These are phyloP conservation scores for Malassezia caprae DNA, from an alignment of 1,284 basidiomycete genomes.

Conservation along the genomic window DNA sequence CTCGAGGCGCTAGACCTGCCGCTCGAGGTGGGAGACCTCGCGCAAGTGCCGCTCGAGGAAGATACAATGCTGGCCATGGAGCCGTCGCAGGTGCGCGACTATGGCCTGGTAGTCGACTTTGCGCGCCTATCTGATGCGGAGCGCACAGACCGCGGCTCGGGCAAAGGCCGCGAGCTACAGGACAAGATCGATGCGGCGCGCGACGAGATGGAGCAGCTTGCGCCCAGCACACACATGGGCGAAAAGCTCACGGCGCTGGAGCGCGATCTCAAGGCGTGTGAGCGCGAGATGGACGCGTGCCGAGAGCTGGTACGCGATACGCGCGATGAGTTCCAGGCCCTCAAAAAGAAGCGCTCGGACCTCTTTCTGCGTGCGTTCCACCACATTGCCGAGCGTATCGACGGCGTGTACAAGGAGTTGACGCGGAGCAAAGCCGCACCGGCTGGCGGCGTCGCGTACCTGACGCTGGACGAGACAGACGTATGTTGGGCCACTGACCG, in stretches of 20 bases:
- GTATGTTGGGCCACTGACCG: not conserved
- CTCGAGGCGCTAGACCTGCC: conserved; percentile 85
- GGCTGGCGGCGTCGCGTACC: conserved; percentile 90
- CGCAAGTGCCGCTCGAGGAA: conserved; percentile 82
- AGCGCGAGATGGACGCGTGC: conserved; percentile 55
- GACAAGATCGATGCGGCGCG: conserved; percentile 31
- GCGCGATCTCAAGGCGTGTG: conserved; percentile 53
- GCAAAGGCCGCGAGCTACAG: conserved; percentile 65
- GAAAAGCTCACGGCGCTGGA: conserved; percentile 91
- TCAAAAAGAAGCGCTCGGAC: conserved; percentile 62
- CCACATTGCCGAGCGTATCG: conserved; percentile 87
- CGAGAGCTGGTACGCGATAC: conserved; percentile 73
- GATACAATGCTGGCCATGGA: conserved; percentile 59
- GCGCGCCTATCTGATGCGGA: conserved; percentile 67
- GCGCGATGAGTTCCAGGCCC: conserved; percentile 76
- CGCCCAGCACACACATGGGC: conserved; percentile 91
- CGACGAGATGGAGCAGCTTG: conserved; percentile 80
- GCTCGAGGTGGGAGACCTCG: conserved; percentile 64
- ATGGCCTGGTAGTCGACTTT: conserved; percentile 85
- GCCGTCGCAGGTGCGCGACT: conserved; percentile 63
- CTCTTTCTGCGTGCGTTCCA: conserved; percentile 92
- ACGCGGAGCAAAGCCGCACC: conserved; percentile 86
- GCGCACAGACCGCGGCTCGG: conserved; percentile 62
- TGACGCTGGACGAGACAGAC: conserved; percentile 90
- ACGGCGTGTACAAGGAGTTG: conserved; percentile 92